Evolutionary conservation across 805 yeast genomes (phyloP).

Genomic region (Zygosaccharomyces kombuchaensis): DNA sequence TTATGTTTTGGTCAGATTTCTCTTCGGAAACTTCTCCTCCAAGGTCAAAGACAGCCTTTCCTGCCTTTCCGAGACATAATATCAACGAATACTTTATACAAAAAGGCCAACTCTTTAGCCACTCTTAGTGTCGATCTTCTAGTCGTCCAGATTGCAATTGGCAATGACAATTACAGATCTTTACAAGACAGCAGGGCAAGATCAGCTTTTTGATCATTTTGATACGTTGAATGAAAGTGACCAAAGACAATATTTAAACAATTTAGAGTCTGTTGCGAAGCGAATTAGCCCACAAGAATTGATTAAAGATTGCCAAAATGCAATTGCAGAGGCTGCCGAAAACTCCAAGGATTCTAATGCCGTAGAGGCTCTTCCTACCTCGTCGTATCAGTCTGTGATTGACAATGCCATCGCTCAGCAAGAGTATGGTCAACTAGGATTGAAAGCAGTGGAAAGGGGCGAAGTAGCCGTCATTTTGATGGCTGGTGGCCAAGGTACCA

Average conservation of each 20-base stretch:
- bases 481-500: constrained; percentile 99
- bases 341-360: constrained; percentile 21
- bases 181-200: constrained; percentile 47
- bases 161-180: constrained; percentile 25
- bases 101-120: not conserved
- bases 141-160: not conserved
- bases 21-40: not conserved
- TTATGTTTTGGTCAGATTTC: not conserved
- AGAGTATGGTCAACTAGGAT: constrained; percentile 54
- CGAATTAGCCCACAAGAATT: constrained; percentile 28
- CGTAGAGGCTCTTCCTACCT: constrained; percentile 49
- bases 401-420: constrained; percentile 26
- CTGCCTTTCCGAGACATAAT: constrained; percentile 1
- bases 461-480: constrained; percentile 85
- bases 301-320: constrained; percentile 38
- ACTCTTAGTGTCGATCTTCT: not conserved
- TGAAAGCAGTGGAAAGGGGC: constrained; percentile 59
- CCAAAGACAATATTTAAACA: constrained; percentile 37
- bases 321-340: constrained; percentile 39
- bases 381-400: constrained; percentile 49
- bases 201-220: constrained; percentile 49
- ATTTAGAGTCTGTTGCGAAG: constrained; percentile 17
- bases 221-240: constrained; percentile 37
- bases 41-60: not conserved
- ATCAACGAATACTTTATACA: not conserved